Evolutionary conservation across 805 yeast species (phyloP).

Genomic region (Lipomyces spencermartinsiae): DNA sequence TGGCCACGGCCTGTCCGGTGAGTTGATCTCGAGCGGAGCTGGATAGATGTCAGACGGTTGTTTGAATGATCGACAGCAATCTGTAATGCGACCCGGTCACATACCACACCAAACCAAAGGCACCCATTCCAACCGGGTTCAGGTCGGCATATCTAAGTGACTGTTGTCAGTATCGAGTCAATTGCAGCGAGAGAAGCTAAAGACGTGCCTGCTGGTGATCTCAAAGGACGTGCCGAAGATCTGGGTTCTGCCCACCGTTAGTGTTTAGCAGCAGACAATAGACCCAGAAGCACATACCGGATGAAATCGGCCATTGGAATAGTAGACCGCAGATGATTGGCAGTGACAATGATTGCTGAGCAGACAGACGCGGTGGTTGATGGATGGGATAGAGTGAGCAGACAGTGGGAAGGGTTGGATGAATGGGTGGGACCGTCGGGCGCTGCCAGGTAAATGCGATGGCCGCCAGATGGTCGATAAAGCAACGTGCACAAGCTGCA

Average conservation of each 20-base stretch:
- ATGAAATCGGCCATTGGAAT: conserved; percentile 44
- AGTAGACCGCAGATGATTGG: neutral
- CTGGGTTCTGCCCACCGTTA: conserved; percentile 64
- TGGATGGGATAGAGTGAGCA: neutral
- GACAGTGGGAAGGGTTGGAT: neutral
- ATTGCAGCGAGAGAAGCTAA: conserved; percentile 36
- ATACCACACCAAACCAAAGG: conserved; percentile 91
- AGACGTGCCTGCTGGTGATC: conserved; percentile 61
- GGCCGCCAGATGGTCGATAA: neutral
- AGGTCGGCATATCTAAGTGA: conserved; percentile 77
- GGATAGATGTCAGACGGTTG: neutral
- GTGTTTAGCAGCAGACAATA: neutral
- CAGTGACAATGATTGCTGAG: neutral
- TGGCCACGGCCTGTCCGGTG: conserved; percentile 92
- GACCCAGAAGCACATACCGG: conserved; percentile 33
- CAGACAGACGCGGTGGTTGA: neutral
- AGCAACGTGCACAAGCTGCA: neutral
- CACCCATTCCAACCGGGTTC: conserved; percentile 99
- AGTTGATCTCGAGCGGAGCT: conserved; percentile 87
- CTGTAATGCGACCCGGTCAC: conserved; percentile 8
- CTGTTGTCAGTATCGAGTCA: neutral
- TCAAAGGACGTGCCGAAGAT: conserved; percentile 96
- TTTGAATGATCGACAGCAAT: conserved; percentile 9
- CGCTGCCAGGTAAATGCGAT: neutral
- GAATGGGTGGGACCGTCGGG: neutral